Evolutionary conservation across 768 basidiomycete genomes (phyloP).

Genomic region (Suillus sp.): DNA sequence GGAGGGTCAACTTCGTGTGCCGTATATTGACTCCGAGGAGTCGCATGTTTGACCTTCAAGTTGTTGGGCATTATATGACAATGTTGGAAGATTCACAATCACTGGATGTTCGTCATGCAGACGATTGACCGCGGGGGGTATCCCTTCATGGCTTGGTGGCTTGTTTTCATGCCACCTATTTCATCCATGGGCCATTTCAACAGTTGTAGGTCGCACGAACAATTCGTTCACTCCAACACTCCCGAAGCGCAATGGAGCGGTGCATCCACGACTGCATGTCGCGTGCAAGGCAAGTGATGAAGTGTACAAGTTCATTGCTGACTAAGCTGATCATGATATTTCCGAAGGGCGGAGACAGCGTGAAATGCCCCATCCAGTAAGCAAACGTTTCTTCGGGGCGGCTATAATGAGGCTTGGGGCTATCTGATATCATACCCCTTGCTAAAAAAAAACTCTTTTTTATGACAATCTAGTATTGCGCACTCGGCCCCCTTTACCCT

Average conservation of each 20-base stretch:
- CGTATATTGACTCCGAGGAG: conserved; percentile 50
- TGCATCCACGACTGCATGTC: too few relatives aligned
- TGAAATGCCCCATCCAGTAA: not conserved
- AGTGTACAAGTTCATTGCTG: too few relatives aligned
- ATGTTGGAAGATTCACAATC: conserved; percentile 53
- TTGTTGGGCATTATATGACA: conserved; percentile 15
- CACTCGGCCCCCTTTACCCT: not conserved
- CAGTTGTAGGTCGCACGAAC: not conserved
- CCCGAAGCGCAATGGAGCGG: not conserved
- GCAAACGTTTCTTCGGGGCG: not conserved
- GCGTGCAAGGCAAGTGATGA: too few relatives aligned
- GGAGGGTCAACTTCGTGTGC: conserved; percentile 57
- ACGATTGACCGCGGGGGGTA: not conserved
- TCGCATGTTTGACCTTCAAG: too few relatives aligned
- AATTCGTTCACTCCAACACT: not conserved
- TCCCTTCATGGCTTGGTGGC: not conserved
- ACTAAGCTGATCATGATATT: not conserved
- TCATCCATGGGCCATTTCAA: not conserved
- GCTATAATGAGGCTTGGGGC: not conserved
- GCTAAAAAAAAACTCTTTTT: not conserved
- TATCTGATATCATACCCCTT: not conserved
- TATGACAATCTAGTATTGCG: not conserved
- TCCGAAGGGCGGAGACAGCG: not conserved
- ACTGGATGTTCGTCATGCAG: conserved; percentile 32
- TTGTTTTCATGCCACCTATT: not conserved